Evolutionary conservation across 345 rosid species (phyloP), one percentile per base, ranked within the genome.

Genomic region (Eucalyptus lansdowneana): DNA sequence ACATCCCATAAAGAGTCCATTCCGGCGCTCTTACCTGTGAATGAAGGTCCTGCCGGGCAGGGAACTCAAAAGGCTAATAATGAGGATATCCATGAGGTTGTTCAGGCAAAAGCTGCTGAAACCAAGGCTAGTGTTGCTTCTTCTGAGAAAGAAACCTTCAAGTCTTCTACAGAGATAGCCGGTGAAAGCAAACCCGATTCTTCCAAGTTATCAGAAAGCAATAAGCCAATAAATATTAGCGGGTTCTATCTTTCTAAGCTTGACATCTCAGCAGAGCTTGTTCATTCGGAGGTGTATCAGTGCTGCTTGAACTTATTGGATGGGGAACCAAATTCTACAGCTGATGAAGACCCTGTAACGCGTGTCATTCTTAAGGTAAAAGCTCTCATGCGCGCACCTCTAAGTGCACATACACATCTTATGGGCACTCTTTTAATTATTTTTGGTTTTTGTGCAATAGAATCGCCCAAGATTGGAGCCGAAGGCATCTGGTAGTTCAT

Each of bases 241-340:
- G 81, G 88, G 87, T 92, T 93, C 89, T 97, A 98, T 94, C 96
- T 98, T 76, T 96, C 99, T 65, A 96, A 94, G 94, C 94, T 98
- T 86, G 99, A 98, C 93, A 92, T 98, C 89, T 97, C 99, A 9
- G 87, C 91, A 53, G 97, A 97, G 89, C 98, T 98, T 89, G 92
- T 95, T 87, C 93, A 93, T 91, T 90, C 96, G 2, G 98, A 97
- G 91, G 88, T 96, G 94, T 93, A 88, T 91, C 89, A 89, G 88
- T 92, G 90, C 90, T 93, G 93, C 90, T 92, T 94, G 91, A 90
- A 90, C 89, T 90, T 93, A 87, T 87, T 96, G 69, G 91, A 88
- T 50, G 87, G 87, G 50, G 93, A 93, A 89, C 93, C 89, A 87
- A 86, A 89, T 87, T 90, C 88, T 83, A 80, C 91, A 89, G 89